Evolutionary conservation across 2,329 filamentous ascomycete genomes (phyloP).

Genomic region (Monosporascus sp.): DNA sequence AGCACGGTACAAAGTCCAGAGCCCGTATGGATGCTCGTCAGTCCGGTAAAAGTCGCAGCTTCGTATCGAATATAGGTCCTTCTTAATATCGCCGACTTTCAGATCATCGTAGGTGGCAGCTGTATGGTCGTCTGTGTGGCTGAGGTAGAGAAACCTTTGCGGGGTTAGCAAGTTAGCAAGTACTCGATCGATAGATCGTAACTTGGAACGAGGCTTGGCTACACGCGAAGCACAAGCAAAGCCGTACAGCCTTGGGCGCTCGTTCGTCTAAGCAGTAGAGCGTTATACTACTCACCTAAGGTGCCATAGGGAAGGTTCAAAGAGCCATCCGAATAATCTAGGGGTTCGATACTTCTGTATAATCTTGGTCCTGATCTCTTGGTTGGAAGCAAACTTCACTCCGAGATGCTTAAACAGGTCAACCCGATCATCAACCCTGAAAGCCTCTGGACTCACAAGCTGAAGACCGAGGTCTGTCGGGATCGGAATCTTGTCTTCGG

Average conservation of each 20-base stretch:
- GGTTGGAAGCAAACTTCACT: background rate
- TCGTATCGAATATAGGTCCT: background rate
- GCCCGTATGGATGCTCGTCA: background rate
- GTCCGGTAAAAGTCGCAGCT: background rate
- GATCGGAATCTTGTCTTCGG: background rate
- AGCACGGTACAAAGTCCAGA: background rate
- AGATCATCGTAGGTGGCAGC: background rate
- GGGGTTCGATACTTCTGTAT: background rate
- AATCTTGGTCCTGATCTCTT: background rate
- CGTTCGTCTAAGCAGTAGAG: no score
- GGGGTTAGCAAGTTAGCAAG: background rate
- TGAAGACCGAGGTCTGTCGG: background rate
- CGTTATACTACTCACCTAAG: background rate
- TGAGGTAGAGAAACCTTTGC: background rate
- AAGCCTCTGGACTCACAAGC: background rate
- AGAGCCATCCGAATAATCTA: background rate
- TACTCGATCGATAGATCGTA: no score
- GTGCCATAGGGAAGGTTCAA: background rate
- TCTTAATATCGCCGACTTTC: background rate
- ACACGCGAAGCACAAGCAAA: no score
- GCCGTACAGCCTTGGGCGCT: no score
- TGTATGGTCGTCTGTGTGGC: background rate
- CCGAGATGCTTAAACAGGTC: background rate
- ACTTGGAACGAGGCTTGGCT: no score
- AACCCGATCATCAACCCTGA: background rate